Evolutionary conservation across 2,329 filamentous ascomycete genomes (phyloP), one percentile per base, ranked within the genome.

Genomic region (Xylariaceae sp.): DNA sequence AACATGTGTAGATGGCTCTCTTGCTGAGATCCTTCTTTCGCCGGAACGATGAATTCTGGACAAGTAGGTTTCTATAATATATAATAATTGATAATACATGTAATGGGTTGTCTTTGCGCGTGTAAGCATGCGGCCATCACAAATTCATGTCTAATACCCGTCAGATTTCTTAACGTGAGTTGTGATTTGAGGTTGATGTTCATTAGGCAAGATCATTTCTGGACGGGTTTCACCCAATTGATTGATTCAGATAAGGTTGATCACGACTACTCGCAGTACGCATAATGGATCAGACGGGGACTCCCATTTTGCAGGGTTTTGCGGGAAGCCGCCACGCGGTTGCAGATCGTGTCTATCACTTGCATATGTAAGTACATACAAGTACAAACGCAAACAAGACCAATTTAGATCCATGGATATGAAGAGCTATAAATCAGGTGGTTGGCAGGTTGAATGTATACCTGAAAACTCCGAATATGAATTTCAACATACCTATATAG

Each of bases 271-370:
- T n/a, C n/a, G n/a, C n/a, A n/a, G n/a, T n/a, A n/a, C n/a, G n/a
- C n/a, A 40, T 46, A 47, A 48, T 52, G 40, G 54, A 58, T 59
- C 47, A 50, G 40, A 57, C 55, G 58, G 58, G 55, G 57, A 57
- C 51, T 63, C 58, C 58, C 52, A 57, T 41, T 42, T n/a, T 52
- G 51, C 49, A 50, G 37, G 40, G 44, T 21, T 29, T 49, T 43
- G 40, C 44, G 48, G 52, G 52, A 42, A 46, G 48, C 48, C 44
- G 48, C 26, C 50, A 42, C 43, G 49, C 47, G 23, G 42, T 44
- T 51, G 55, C 48, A 54, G 52, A 59, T 57, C 48, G 57, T 40
- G 23, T 29, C n/a, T 37, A 47, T 44, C n/a, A 56, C 50, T 51
- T 51, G 45, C 45, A 51, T 46, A 26, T 18, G 23, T 46, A 26